Percentiles rank a stretch among this genome's conserved stretches.
Conservation (phyloP, 2,329 filamentous ascomycete genomes). For the Neofusicoccum cordaticola region DNA sequence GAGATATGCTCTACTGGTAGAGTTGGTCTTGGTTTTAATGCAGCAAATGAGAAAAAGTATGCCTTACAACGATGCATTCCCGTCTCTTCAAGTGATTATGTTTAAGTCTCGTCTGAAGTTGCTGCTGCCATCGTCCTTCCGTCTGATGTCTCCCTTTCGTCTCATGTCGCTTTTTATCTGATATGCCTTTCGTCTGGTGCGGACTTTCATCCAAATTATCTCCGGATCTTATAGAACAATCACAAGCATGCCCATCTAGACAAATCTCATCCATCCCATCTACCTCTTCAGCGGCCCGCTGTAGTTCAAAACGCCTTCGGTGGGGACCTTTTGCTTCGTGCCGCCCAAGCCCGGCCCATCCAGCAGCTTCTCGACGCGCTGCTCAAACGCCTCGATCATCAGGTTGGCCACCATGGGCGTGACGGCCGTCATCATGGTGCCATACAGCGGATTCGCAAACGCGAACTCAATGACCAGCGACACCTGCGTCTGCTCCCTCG, state of each 20-base stretch:
- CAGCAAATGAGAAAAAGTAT: background rate
- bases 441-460: slow-evolving; percentile 87
- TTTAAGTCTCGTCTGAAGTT: too few species aligned
- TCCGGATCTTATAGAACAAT: background rate
- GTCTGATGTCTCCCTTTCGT: background rate
- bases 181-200: background rate
- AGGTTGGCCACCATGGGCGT: slow-evolving; percentile 79
- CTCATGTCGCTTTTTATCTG: background rate
- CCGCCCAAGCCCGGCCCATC: slow-evolving; percentile 9
- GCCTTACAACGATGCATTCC: background rate
- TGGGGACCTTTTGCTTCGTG: background rate
- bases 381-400: slow-evolving; percentile 94
- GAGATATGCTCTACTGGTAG: slow-evolving; percentile 4
- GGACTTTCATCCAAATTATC: background rate
- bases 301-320: background rate
- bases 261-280: background rate
- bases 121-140: background rate
- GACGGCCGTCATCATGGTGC: slow-evolving; percentile 73
- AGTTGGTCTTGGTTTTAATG: slow-evolving; percentile 11
- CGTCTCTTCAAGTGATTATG: background rate
- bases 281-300: slow-evolving; percentile 2
- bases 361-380: slow-evolving; percentile 63
- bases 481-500: slow-evolving; percentile 64
- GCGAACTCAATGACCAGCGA: slow-evolving; percentile 73
- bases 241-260: background rate